Conservation (phyloP, 306 rosid genomes). For the Quercus wislizeni region DNA sequence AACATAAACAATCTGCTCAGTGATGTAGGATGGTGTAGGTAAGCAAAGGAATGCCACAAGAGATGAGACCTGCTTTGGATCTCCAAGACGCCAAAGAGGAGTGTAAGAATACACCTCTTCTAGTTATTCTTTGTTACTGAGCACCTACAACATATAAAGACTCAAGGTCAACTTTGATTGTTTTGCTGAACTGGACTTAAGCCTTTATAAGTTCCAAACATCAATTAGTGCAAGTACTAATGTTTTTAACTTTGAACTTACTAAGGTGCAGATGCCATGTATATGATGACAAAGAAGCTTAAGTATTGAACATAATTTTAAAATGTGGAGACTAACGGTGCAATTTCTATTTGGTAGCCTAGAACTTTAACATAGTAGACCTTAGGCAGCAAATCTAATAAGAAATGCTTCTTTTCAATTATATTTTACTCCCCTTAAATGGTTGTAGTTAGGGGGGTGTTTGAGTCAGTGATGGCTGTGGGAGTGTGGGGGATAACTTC, state of each 20-base stretch:
- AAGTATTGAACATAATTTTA: not conserved
- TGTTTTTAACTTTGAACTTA: not conserved
- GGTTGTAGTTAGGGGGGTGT: too few relatives aligned
- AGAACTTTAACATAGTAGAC: too few relatives aligned
- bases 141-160: conserved; percentile 38
- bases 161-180: not conserved
- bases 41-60: conserved; percentile 73
- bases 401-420: not conserved
- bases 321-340: not conserved
- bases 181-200: not conserved
- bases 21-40: conserved; percentile 73
- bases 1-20: conserved; percentile 70
- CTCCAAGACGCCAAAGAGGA: conserved; percentile 65
- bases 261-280: not conserved
- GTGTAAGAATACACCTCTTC: conserved; percentile 73
- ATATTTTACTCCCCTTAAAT: not conserved
- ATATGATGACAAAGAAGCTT: not conserved
- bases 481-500: not conserved
- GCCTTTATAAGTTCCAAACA: not conserved
- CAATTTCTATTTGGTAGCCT: not conserved
- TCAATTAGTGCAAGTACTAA: not conserved
- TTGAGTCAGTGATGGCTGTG: not conserved
- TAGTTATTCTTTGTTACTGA: conserved; percentile 48
- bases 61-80: conserved; percentile 67
- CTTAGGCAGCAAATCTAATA: not conserved